Conservation (phyloP, 257 asterid genomes). For the Fraxinus quadrangulata region DNA sequence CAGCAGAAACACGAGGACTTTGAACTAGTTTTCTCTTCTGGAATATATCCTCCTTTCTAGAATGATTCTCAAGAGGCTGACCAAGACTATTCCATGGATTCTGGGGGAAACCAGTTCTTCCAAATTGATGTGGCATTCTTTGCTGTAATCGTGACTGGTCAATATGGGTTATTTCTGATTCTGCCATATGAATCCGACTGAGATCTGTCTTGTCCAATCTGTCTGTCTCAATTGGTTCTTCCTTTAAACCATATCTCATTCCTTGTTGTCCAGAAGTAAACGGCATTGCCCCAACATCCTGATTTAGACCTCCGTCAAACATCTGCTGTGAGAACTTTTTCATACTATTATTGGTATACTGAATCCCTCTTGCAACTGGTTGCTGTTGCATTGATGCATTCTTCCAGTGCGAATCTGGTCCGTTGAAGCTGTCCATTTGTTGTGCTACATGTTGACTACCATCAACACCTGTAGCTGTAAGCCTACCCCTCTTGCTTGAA, state of each 20-base stretch:
- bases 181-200: conserved; percentile 54
- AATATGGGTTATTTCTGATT: conserved; percentile 53
- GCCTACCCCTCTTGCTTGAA: conserved; percentile 69
- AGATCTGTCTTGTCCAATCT: conserved; percentile 63
- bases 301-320: conserved; percentile 71
- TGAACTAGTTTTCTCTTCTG: conserved; percentile 82
- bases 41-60: conserved; percentile 69
- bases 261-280: conserved; percentile 73
- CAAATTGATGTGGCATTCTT: conserved; percentile 67
- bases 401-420: conserved; percentile 82
- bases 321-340: conserved; percentile 71
- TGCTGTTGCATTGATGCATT: conserved; percentile 70
- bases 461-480: conserved; percentile 45
- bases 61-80: conserved; percentile 68
- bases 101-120: conserved; percentile 68
- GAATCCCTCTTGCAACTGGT: conserved; percentile 56
- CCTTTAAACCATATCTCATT: conserved; percentile 75
- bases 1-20: conserved; percentile 90
- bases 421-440: conserved; percentile 62
- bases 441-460: conserved; percentile 63
- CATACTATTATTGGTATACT: conserved; percentile 56
- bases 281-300: conserved; percentile 63
- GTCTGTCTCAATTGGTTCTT: conserved; percentile 81
- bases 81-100: conserved; percentile 69
- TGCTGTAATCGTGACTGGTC: conserved; percentile 75